Percentiles rank a stretch among this genome's conserved stretches.
Evolutionary conservation across 2,329 filamentous ascomycete species (phyloP).

Genomic region (Trichoderma gracile): DNA sequence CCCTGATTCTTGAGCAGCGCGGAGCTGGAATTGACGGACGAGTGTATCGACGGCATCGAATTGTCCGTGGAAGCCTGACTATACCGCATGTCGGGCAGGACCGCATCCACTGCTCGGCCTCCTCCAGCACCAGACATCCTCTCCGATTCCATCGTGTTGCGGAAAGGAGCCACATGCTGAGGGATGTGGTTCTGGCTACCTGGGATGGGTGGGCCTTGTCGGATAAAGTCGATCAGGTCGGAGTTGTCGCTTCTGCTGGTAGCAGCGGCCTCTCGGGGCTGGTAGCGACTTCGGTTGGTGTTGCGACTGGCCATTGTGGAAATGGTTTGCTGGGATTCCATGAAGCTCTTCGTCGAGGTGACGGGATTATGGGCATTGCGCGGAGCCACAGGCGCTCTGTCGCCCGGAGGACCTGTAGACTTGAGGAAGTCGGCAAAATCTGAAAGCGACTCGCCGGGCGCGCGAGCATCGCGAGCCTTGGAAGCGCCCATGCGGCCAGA

Average conservation of each 20-base stretch:
- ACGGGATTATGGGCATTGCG: constrained; percentile 39
- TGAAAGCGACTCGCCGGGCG: constrained; percentile 68
- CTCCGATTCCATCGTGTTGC: constrained; percentile 83
- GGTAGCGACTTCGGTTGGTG: constrained; percentile 52
- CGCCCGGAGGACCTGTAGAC: constrained; percentile 71
- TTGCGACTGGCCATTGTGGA: constrained; percentile 45
- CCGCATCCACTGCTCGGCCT: constrained; percentile 59
- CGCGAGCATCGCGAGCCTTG: constrained; percentile 69
- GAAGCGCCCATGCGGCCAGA: constrained; percentile 33
- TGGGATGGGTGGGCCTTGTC: constrained; percentile 72
- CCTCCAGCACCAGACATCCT: constrained; percentile 61
- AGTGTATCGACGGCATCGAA: constrained; percentile 58
- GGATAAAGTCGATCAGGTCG: constrained; percentile 94
- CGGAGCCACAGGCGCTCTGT: constrained; percentile 40
- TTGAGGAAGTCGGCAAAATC: constrained; percentile 91
- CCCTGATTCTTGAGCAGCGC: constrained; percentile 59
- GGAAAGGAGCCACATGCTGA: constrained; percentile 79
- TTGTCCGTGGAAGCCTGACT: constrained; percentile 61
- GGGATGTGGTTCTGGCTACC: constrained; percentile 73
- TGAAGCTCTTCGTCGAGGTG: constrained; percentile 40
- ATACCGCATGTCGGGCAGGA: constrained; percentile 56
- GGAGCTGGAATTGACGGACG: constrained; percentile 73
- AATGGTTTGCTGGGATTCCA: constrained; percentile 42
- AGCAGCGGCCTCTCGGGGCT: constrained; percentile 70
- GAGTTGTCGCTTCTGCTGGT: constrained; percentile 68